A percentile compares a stretch with the other conserved stretches of the same genome.
Conservation (phyloP, 441 rosid species). For the Eruca vesicaria region DNA sequence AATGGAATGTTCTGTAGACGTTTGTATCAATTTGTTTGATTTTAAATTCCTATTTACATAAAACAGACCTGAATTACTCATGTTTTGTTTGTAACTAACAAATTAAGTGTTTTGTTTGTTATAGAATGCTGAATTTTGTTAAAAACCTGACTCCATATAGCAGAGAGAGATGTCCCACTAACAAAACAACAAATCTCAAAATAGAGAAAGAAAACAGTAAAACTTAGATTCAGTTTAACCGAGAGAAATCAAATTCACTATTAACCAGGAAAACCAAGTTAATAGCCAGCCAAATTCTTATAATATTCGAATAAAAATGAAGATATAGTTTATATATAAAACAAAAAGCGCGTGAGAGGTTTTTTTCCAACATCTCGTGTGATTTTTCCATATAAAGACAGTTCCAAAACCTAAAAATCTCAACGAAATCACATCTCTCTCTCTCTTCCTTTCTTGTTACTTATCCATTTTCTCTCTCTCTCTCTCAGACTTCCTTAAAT, state of each 20-base stretch:
- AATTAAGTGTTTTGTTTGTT: background rate
- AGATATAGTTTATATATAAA: background rate
- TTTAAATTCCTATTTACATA: background rate
- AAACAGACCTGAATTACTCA: background rate
- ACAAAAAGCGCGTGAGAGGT: constrained; percentile 27
- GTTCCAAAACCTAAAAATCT: background rate
- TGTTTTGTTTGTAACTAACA: background rate
- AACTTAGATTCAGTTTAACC: background rate
- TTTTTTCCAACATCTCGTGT: background rate
- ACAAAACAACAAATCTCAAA: constrained; percentile 6
- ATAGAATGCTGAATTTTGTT: background rate
- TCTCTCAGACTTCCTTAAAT: background rate
- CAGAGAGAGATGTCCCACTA: background rate
- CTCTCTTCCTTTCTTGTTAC: background rate
- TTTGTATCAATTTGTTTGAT: background rate
- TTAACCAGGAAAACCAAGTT: background rate
- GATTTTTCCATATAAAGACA: constrained; percentile 25
- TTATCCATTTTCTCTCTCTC: background rate
- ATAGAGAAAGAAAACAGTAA: background rate
- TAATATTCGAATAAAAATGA: background rate
- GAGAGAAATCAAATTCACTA: background rate
- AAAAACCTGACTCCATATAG: background rate
- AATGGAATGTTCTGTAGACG: background rate
- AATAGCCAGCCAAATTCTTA: background rate
- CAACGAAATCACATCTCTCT: constrained; percentile 17